Percentiles rank a stretch among this genome's conserved stretches.
phyloP scores from a whole-genome alignment of 495 filamentous ascomycete genomes.

The Neohortaea acidophila region DNA sequence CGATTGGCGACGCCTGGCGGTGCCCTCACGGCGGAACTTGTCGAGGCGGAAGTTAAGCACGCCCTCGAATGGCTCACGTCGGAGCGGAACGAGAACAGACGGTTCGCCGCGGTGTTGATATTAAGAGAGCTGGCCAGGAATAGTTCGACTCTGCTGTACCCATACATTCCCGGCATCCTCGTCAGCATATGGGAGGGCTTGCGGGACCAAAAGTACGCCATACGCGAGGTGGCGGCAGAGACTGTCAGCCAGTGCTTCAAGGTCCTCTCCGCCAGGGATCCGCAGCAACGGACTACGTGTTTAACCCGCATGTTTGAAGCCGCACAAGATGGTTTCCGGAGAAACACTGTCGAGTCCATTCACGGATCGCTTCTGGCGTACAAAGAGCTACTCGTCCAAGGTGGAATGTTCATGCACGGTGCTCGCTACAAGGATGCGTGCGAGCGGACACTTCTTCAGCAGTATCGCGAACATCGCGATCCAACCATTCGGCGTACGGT shows the following conservation, averaged over 20 bases:
- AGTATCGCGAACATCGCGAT: conserved; percentile 83
- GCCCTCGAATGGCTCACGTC: conserved; percentile 91
- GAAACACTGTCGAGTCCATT: conserved; percentile 63
- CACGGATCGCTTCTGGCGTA: conserved; percentile 85
- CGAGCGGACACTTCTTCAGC: conserved; percentile 57
- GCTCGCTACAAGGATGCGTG: conserved; percentile 57
- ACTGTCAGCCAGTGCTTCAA: conserved; percentile 84
- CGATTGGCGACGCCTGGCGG: conserved; percentile 83
- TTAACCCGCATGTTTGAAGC: conserved; percentile 79
- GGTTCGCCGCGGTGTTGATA: conserved; percentile 81
- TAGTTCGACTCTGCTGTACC: conserved; percentile 84
- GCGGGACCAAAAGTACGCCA: conserved; percentile 73
- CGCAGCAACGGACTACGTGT: conserved; percentile 66
- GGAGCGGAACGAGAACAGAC: conserved; percentile 80
- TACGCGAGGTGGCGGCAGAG: conserved; percentile 79
- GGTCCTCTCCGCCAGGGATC: conserved; percentile 82
- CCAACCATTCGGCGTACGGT: conserved; percentile 73
- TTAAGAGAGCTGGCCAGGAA: conserved; percentile 79
- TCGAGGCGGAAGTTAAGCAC: conserved; percentile 89
- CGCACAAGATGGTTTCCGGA: conserved; percentile 59
- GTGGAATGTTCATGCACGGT: conserved; percentile 97
- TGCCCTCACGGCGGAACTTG: conserved; percentile 85
- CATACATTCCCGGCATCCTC: conserved; percentile 77
- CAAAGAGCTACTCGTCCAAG: conserved; percentile 78
- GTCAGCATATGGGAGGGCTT: conserved; percentile 91